Percentiles rank a stretch among this genome's conserved stretches.
Conservation (phyloP, 495 filamentous ascomycete genomes). For the Podospora sp. region DNA sequence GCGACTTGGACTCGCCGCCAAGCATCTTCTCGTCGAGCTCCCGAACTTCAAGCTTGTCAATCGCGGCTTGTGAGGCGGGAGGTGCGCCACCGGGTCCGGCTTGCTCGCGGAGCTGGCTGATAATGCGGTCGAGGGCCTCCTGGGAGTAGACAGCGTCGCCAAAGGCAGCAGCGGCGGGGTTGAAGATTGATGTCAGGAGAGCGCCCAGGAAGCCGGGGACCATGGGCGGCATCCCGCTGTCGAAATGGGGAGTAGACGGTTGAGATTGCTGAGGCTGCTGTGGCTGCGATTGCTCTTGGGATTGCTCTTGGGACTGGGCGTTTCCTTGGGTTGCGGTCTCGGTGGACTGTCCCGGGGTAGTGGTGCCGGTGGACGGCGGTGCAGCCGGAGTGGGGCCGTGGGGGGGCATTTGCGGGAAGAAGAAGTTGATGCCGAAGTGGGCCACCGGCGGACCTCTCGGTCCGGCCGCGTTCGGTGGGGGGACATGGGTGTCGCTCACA, state of each 20-base stretch:
- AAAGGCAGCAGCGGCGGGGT: slow-evolving; percentile 53
- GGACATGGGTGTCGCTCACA: slow-evolving; percentile 8
- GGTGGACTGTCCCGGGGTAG: slow-evolving; percentile 1
- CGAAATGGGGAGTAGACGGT: neutral
- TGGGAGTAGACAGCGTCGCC: slow-evolving; percentile 87
- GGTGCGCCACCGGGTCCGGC: slow-evolving; percentile 71
- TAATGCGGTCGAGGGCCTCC: slow-evolving; percentile 83
- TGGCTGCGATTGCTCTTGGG: slow-evolving; percentile 5
- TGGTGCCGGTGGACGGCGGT: neutral
- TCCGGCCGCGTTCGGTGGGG: neutral
- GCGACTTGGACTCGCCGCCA: slow-evolving; percentile 50
- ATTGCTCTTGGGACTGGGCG: neutral
- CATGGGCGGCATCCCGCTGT: neutral
- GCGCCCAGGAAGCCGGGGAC: neutral
- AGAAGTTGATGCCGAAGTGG: slow-evolving; percentile 23
- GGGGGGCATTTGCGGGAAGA: neutral
- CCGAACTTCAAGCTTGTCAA: slow-evolving; percentile 69
- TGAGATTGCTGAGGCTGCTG: slow-evolving; percentile 7
- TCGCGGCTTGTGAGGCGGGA: slow-evolving; percentile 73
- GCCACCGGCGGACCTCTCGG: slow-evolving; percentile 10
- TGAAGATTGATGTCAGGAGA: slow-evolving; percentile 56
- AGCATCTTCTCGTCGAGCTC: slow-evolving; percentile 66
- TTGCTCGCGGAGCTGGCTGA: slow-evolving; percentile 82
- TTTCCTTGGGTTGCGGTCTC: neutral
- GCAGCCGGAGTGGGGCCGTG: neutral